A percentile compares a stretch with the other conserved stretches of the same genome.
Conservation (phyloP, 1,139 yeast species). For the Pichia sp. region DNA sequence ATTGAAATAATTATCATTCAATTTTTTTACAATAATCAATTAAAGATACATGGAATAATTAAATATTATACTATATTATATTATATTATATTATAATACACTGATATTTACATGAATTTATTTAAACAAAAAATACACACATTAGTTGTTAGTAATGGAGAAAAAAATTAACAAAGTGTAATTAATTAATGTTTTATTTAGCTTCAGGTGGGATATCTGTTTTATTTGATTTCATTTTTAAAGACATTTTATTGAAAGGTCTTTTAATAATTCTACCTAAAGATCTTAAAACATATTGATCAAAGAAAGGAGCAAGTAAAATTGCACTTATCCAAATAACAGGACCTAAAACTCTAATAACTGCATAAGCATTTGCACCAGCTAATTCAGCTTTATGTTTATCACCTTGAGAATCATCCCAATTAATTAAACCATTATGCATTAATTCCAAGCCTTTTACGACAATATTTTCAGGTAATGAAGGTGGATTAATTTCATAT, state of each 20-base stretch:
- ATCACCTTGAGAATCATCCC: slow-evolving; percentile 36
- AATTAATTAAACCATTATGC: slow-evolving; percentile 36
- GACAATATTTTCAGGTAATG: slow-evolving; percentile 62
- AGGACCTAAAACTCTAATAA: slow-evolving; percentile 48
- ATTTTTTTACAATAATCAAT: too few relatives aligned
- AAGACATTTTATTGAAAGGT: slow-evolving; percentile 24
- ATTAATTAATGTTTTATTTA: too few relatives aligned
- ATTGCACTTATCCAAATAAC: slow-evolving; percentile 37
- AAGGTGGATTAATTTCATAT: slow-evolving; percentile 43
- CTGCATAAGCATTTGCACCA: slow-evolving; percentile 85
- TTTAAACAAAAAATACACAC: too few relatives aligned
- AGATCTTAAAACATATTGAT: slow-evolving; percentile 51
- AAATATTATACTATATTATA: too few relatives aligned
- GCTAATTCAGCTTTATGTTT: slow-evolving; percentile 52
- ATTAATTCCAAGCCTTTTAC: slow-evolving; percentile 57
- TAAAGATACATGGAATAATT: too few relatives aligned
- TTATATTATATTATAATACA: too few relatives aligned
- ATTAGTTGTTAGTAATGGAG: too few relatives aligned
- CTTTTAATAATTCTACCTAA: slow-evolving; percentile 31
- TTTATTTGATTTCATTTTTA: too few relatives aligned
- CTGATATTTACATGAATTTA: too few relatives aligned
- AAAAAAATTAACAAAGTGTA: too few relatives aligned
- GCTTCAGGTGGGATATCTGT: too few relatives aligned
- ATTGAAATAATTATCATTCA: too few relatives aligned
- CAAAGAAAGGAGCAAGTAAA: slow-evolving; percentile 63